phyloP scores from a whole-genome alignment of 495 filamentous ascomycete genomes.

The Beverwykella pulmonaria region DNA sequence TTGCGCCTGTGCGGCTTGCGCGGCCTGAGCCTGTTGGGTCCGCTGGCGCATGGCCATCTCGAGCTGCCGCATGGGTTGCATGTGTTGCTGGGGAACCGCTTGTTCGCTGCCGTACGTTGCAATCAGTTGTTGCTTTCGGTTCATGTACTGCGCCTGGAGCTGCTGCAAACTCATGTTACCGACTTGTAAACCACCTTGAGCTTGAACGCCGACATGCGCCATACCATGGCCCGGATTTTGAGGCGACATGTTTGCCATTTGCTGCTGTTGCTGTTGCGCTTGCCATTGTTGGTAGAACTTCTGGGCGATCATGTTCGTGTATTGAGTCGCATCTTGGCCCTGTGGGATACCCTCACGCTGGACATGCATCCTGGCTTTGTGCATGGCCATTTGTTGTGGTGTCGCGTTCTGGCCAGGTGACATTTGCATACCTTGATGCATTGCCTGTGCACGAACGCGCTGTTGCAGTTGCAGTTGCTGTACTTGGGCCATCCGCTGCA shows the following conservation, averaged over 20 bases:
- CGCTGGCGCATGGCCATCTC: slow-evolving; percentile 8
- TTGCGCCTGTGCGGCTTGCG: slow-evolving; percentile 3
- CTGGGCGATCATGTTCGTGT: slow-evolving; percentile 18
- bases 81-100: slow-evolving; percentile 5
- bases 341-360: slow-evolving; percentile 22
- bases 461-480: not conserved
- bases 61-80: slow-evolving; percentile 17
- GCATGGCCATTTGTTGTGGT: slow-evolving; percentile 15
- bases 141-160: not conserved
- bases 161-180: slow-evolving; percentile 16
- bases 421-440: slow-evolving; percentile 1
- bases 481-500: slow-evolving; percentile 2
- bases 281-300: slow-evolving; percentile 12
- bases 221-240: slow-evolving; percentile 14
- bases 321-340: slow-evolving; percentile 24
- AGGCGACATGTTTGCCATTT: slow-evolving; percentile 23
- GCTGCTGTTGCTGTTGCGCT: slow-evolving; percentile 18
- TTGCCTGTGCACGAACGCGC: not conserved
- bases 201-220: not conserved
- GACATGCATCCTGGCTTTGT: slow-evolving; percentile 21
- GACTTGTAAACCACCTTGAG: not conserved
- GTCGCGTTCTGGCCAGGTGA: not conserved
- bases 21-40: not conserved
- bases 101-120: not conserved
- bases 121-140: slow-evolving; percentile 9